A percentile compares a stretch with the other conserved stretches of the same genome.
Conservation (phyloP, 1,139 yeast genomes). For the Pichia sp. region DNA sequence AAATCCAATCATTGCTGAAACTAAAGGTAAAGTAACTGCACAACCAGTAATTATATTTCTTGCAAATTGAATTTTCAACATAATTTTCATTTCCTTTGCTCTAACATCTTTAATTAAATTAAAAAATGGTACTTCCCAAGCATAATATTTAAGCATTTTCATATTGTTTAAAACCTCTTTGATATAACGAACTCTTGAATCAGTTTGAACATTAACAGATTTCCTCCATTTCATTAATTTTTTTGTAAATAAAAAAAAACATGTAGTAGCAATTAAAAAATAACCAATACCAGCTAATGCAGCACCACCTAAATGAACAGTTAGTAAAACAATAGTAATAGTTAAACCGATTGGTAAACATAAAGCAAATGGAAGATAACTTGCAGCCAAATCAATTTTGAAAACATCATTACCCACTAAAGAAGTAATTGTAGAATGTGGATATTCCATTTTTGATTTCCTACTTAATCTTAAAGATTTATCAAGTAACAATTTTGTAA, state of each 20-base stretch:
- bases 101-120: slow-evolving; percentile 36
- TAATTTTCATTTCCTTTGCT: slow-evolving; percentile 38
- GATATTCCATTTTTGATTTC: slow-evolving; percentile 52
- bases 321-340: slow-evolving; percentile 56
- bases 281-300: slow-evolving; percentile 39
- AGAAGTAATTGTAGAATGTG: slow-evolving; percentile 66
- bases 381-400: slow-evolving; percentile 69
- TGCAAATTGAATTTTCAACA: slow-evolving; percentile 39
- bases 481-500: slow-evolving; percentile 59
- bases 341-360: slow-evolving; percentile 56
- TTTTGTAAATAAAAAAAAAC: slow-evolving; percentile 28
- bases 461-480: slow-evolving; percentile 61
- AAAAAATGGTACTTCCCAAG: slow-evolving; percentile 49
- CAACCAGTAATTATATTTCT: slow-evolving; percentile 41
- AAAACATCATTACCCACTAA: slow-evolving; percentile 75
- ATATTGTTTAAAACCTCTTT: slow-evolving; percentile 45
- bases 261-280: slow-evolving; percentile 25
- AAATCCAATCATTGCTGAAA: slow-evolving; percentile 47
- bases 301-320: slow-evolving; percentile 66
- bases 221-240: slow-evolving; percentile 35
- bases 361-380: slow-evolving; percentile 61
- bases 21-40: slow-evolving; percentile 40
- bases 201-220: slow-evolving; percentile 38
- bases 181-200: slow-evolving; percentile 38
- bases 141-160: slow-evolving; percentile 44